phyloP scores from a whole-genome alignment of 139 green algal species.

The Trebouxia sp. region DNA sequence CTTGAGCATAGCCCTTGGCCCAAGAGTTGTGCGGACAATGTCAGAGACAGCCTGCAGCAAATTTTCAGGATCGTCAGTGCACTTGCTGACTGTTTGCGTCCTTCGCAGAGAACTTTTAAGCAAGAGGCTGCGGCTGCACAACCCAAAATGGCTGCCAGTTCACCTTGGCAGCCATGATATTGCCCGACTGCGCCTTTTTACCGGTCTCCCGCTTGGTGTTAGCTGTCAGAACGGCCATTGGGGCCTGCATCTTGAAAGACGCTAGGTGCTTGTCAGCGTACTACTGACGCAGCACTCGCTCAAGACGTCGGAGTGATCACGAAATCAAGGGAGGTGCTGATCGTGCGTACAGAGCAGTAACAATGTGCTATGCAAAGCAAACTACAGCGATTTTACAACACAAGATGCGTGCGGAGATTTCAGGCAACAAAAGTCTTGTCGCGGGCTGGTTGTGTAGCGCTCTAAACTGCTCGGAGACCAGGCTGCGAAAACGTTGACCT shows the following conservation, averaged over 20 bases:
- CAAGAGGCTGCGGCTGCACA: background rate
- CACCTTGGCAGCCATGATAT: conserved; percentile 96
- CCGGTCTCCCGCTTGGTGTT: conserved; percentile 92
- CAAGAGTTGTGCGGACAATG: conserved; percentile 97
- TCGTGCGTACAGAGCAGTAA: background rate
- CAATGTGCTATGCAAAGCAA: too few species aligned
- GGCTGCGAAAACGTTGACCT: too few species aligned
- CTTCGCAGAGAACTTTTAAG: too few species aligned
- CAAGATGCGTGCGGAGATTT: too few species aligned
- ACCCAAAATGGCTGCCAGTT: background rate
- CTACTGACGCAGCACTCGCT: background rate
- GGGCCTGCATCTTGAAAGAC: conserved; percentile 49
- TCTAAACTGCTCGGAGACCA: too few species aligned
- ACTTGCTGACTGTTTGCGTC: too few species aligned
- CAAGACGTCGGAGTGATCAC: background rate
- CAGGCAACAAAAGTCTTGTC: too few species aligned
- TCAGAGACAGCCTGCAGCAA: conserved; percentile 94
- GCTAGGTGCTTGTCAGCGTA: background rate
- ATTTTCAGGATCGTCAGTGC: too few species aligned
- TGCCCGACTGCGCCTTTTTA: conserved; percentile 93
- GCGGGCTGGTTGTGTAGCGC: too few species aligned
- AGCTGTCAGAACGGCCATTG: conserved; percentile 51
- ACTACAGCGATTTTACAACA: too few species aligned
- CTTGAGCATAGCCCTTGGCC: conserved; percentile 97
- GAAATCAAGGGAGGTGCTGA: background rate